Base-by-base conservation (phyloP, 1,139 yeast genomes). In the Casaregolazyma suthepensis region DNA sequence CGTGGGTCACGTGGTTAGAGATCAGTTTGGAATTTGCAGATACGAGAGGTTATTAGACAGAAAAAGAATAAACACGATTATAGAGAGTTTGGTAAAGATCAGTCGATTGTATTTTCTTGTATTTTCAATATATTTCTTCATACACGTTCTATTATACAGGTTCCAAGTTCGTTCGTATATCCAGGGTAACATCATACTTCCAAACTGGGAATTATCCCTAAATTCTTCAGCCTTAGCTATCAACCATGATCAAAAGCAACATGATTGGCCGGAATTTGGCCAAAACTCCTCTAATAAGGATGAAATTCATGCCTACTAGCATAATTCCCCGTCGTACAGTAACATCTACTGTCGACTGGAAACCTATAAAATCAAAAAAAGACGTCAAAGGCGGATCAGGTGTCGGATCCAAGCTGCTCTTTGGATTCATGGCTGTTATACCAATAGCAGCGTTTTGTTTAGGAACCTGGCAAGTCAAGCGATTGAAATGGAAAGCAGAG, bases 401-500 rank as follows among this genome's bases (percentile, higher is more conserved):
- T 6, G 57, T 71, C 70, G 66, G 78, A 68, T 57, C 68, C 69
- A 60, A 75, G 66, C 62, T 71, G 59, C 59, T 69, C 20, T 54
- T 71, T 48, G 70, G 71, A 1, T 61, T 71, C 31, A 58, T 71
- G 53, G 63, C 88, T 45, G 81, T 93, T 22, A 93, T 95, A 87
- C 99, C 99, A 0, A 76, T 90, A 0, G 77, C 90, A 1, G 81
- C 96, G 9, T 88, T 93, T 66, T 85, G 83, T 40, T 74, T 93
- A 50, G 99, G 99, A 1, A 81, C 94, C 55, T 93, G 99, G 99
- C 99, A 93, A 71, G 83, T 88, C 44, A 75, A 81, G 62, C 76
- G 99, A 59, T 73, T 93, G 53, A 75, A 81, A 56, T 93, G 99
- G 99, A 94, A 94, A 68, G 84, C 83, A n/a, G 80, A 83, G 53